phyloP scores from a whole-genome alignment of 345 rosid genomes.

The Salix udensis region DNA sequence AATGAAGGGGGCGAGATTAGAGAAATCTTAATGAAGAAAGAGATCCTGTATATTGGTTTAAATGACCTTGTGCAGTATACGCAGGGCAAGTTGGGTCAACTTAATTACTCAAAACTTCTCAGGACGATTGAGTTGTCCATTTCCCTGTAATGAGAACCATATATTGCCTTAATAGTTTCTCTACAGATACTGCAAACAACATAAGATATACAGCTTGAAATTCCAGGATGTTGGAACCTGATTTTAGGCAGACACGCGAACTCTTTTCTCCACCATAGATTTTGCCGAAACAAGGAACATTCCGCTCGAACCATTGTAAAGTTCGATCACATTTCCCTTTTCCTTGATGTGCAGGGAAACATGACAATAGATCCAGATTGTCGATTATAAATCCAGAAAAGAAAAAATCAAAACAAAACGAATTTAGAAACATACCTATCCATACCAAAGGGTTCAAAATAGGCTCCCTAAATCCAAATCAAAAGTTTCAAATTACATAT shows the following conservation, averaged over 20 bases:
- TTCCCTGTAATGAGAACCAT: slow-evolving; percentile 61
- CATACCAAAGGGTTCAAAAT: neutral
- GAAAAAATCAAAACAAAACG: neutral
- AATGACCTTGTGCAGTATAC: neutral
- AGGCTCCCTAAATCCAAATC: neutral
- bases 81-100: neutral
- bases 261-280: too few relatives aligned
- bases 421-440: neutral
- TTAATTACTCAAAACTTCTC: slow-evolving; percentile 24
- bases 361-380: neutral
- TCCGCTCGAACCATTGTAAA: neutral
- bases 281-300: neutral
- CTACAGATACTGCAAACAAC: slow-evolving; percentile 21
- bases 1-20: neutral
- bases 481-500: neutral
- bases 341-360: neutral
- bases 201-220: too few relatives aligned
- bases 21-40: neutral
- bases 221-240: too few relatives aligned
- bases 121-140: slow-evolving; percentile 48
- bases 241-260: too few relatives aligned
- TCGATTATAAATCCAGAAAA: neutral
- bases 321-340: neutral
- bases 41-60: neutral
- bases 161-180: slow-evolving; percentile 65